Conservation (phyloP, 345 rosid species). For the Lepidium aucheri region DNA sequence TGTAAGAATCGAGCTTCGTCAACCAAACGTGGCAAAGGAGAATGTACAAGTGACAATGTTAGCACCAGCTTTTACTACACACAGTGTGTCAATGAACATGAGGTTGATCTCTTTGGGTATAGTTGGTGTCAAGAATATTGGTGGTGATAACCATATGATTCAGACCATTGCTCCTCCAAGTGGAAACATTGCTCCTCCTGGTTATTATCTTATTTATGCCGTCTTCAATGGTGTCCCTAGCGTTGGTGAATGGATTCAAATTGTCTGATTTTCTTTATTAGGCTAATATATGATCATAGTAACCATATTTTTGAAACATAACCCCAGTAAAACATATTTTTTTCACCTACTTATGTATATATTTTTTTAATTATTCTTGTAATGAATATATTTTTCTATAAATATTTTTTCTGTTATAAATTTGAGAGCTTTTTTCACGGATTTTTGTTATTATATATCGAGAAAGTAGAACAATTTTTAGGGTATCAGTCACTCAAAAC, state of each 20-base stretch:
- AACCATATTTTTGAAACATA: background rate
- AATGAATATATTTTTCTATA: too few species aligned
- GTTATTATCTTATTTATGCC: conserved; percentile 39
- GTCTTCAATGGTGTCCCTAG: conserved; percentile 48
- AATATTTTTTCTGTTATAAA: too few species aligned
- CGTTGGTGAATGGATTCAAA: conserved; percentile 41
- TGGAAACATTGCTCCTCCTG: conserved; percentile 47
- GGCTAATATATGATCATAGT: background rate
- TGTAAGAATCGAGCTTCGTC: conserved; percentile 18
- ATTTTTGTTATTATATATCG: too few species aligned
- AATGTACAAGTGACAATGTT: conserved; percentile 38
- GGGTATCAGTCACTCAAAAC: too few species aligned
- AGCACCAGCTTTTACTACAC: conserved; percentile 64
- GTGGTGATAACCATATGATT: conserved; percentile 11
- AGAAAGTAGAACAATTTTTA: too few species aligned
- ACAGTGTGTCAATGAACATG: conserved; percentile 58
- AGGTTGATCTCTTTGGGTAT: conserved; percentile 37
- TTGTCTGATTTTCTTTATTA: conserved; percentile 16
- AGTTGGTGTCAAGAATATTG: background rate
- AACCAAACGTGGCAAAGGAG: background rate
- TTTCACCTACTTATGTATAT: too few species aligned
- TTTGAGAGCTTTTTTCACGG: too few species aligned
- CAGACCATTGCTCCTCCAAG: conserved; percentile 30
- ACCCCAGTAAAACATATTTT: background rate
- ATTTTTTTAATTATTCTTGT: too few species aligned